Conservation (phyloP, 108 stramenopile species). For the Epithemia pelagica region DNA sequence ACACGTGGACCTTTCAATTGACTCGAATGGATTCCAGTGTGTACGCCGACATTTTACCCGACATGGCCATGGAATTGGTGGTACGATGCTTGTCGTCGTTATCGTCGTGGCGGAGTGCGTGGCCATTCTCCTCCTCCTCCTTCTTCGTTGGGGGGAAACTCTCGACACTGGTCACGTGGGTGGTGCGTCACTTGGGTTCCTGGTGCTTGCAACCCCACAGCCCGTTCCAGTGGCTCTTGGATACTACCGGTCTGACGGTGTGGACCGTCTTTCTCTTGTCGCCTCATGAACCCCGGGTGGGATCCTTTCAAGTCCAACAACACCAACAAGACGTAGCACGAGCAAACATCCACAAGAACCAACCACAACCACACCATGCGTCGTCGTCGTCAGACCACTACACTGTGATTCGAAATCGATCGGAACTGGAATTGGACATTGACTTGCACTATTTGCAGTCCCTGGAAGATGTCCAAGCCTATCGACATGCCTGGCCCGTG, state of each 20-base stretch:
- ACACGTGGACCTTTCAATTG: slow-evolving; percentile 12
- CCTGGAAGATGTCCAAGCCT: slow-evolving; percentile 4
- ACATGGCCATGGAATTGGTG: slow-evolving; percentile 1
- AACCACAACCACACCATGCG: no score
- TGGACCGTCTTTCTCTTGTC: background rate
- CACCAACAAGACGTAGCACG: background rate
- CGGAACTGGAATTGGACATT: background rate
- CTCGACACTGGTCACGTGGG: background rate
- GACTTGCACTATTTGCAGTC: background rate
- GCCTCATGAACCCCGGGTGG: background rate
- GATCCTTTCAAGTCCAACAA: background rate
- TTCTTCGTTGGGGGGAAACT: slow-evolving; percentile 3
- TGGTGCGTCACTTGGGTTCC: background rate
- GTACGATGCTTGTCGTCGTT: no score
- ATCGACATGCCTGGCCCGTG: background rate
- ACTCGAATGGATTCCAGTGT: background rate
- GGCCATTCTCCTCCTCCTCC: background rate
- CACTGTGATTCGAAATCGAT: background rate
- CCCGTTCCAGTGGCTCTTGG: background rate
- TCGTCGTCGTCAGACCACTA: background rate
- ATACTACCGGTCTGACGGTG: background rate
- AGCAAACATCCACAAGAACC: background rate
- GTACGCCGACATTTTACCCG: slow-evolving; percentile 4
- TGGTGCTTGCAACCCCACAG: background rate
- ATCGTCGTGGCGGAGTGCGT: no score